phyloP scores from a whole-genome alignment of 2,329 filamentous ascomycete species.

The Chrysoporthe puriensis region DNA sequence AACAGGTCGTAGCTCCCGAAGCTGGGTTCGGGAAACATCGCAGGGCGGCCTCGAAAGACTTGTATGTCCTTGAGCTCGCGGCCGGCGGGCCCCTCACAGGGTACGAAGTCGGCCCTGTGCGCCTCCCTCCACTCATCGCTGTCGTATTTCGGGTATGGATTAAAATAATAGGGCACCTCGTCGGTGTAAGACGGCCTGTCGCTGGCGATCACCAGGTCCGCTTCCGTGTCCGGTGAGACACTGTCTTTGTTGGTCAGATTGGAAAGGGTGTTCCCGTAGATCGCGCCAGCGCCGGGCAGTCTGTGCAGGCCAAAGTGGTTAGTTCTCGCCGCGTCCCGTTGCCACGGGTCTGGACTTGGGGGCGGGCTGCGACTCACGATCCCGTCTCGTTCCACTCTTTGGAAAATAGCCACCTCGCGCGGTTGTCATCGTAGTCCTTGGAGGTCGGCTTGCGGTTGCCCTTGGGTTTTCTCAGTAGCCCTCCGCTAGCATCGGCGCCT shows the following conservation, averaged over 20 bases:
- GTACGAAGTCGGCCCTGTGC: conserved; percentile 61
- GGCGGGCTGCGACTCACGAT: conserved; percentile 36
- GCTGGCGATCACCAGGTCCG: conserved; percentile 35
- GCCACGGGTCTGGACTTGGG: background rate
- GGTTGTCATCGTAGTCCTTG: conserved; percentile 28
- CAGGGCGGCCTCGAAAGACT: conserved; percentile 65
- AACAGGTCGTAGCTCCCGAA: conserved; percentile 67
- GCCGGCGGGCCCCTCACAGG: conserved; percentile 69
- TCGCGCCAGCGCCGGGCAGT: conserved; percentile 50
- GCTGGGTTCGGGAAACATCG: conserved; percentile 60
- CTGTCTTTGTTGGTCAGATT: conserved; percentile 47
- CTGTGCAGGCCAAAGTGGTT: conserved; percentile 36
- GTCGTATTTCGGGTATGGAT: conserved; percentile 75
- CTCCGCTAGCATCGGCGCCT: conserved; percentile 22
- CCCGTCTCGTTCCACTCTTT: conserved; percentile 45
- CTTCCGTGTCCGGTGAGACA: conserved; percentile 36
- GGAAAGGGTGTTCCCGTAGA: conserved; percentile 61
- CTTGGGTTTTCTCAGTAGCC: conserved; percentile 16
- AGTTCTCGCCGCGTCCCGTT: conserved; percentile 33
- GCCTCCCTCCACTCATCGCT: conserved; percentile 59
- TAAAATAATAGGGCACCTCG: conserved; percentile 60
- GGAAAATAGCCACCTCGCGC: conserved; percentile 39
- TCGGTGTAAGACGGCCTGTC: conserved; percentile 40
- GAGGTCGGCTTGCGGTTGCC: conserved; percentile 19
- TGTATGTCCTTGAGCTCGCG: conserved; percentile 63